Conservation (phyloP, 805 yeast genomes). For the Cyberlindnera xishuangbannaensis region DNA sequence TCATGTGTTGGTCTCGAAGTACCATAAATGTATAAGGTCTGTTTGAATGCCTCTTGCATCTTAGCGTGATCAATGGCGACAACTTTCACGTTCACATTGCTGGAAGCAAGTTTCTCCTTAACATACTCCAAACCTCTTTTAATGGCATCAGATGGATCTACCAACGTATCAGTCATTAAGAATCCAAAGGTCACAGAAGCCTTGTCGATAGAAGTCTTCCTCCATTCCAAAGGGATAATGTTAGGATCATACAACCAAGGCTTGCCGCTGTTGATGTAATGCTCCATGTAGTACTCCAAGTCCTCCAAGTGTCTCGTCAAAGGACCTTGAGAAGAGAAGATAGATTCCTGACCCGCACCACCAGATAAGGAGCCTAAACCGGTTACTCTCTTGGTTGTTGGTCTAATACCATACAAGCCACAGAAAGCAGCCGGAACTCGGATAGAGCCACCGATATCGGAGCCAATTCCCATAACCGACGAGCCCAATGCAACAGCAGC, state of each 20-base stretch:
- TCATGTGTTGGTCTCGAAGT: constrained; percentile 45
- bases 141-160: constrained; percentile 62
- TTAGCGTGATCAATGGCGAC: constrained; percentile 48
- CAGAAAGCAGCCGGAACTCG: constrained; percentile 64
- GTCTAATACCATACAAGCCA: constrained; percentile 56
- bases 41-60: constrained; percentile 49
- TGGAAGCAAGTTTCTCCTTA: constrained; percentile 42
- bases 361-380: constrained; percentile 24
- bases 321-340: constrained; percentile 67
- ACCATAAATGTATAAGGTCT: constrained; percentile 57
- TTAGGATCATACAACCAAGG: constrained; percentile 53
- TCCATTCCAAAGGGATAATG: constrained; percentile 35
- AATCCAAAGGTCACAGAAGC: constrained; percentile 52
- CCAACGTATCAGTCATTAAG: constrained; percentile 58
- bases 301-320: constrained; percentile 59
- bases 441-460: constrained; percentile 69
- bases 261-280: constrained; percentile 44
- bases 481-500: constrained; percentile 53
- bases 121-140: constrained; percentile 47
- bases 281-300: constrained; percentile 60
- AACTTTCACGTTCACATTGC: constrained; percentile 38
- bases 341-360: constrained; percentile 43
- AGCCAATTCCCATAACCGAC: constrained; percentile 58
- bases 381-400: constrained; percentile 46
- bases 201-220: constrained; percentile 26